phyloP scores from a whole-genome alignment of 768 basidiomycete species.

The Phaffia tasmanica region DNA sequence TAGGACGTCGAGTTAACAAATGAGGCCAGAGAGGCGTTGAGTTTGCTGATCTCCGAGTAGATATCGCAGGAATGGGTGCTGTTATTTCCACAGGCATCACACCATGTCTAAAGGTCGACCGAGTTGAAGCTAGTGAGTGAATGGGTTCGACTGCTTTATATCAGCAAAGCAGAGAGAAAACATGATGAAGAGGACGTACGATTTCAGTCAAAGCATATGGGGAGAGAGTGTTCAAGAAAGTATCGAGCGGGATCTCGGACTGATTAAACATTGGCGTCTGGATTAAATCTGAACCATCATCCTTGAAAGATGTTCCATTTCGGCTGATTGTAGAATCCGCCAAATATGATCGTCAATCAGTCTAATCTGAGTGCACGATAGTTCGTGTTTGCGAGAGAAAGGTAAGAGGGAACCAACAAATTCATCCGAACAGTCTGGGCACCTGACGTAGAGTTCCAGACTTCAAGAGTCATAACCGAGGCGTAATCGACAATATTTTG shows the following conservation, averaged over 20 bases:
- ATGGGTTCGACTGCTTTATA: neutral
- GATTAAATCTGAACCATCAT: constrained; percentile 26
- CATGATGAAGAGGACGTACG: constrained; percentile 13
- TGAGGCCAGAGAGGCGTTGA: neutral
- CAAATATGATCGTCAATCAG: neutral
- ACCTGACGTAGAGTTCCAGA: constrained; percentile 24
- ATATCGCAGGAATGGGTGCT: neutral
- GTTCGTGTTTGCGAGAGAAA: neutral
- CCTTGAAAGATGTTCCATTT: constrained; percentile 27
- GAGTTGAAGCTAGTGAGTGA: neutral
- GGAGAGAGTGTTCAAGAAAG: constrained; percentile 28
- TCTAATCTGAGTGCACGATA: neutral
- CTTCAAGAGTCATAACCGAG: constrained; percentile 29
- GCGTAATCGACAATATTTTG: constrained; percentile 30
- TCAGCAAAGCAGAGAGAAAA: neutral
- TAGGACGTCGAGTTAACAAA: constrained; percentile 10
- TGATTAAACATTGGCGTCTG: constrained; percentile 22
- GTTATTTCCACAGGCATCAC: constrained; percentile 27
- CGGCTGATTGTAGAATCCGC: constrained; percentile 13
- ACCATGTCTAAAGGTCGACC: neutral
- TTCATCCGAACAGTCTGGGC: constrained; percentile 30
- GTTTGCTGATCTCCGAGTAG: too few species aligned
- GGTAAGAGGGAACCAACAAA: constrained; percentile 26
- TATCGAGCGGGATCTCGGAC: constrained; percentile 25
- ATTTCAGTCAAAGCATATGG: constrained; percentile 28